phyloP scores from a whole-genome alignment of 768 basidiomycete species.

The Mycena crocata region DNA sequence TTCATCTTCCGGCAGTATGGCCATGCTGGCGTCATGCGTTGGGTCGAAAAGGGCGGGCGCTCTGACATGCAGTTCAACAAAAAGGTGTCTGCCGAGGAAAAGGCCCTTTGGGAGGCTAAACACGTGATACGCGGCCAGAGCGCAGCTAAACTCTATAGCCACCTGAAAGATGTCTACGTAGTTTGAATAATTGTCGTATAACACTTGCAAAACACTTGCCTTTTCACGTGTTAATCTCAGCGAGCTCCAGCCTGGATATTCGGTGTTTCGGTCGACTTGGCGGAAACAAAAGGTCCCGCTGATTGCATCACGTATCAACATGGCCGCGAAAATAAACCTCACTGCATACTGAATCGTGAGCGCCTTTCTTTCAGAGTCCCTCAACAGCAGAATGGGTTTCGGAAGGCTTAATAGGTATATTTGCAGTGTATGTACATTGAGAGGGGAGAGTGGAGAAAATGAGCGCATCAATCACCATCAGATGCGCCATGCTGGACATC shows the following conservation, averaged over 20 bases:
- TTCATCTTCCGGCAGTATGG: slow-evolving; percentile 1
- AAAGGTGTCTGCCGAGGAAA: not conserved
- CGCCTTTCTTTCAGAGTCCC: no score
- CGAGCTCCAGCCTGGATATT: not conserved
- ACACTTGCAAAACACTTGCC: not conserved
- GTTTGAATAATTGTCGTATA: not conserved
- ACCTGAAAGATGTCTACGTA: not conserved
- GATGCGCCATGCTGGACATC: no score
- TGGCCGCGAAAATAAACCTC: no score
- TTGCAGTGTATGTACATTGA: no score
- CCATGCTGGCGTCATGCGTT: not conserved
- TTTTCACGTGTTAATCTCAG: no score
- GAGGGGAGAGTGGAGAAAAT: no score
- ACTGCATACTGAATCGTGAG: no score
- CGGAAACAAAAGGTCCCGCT: no score
- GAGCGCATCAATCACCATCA: no score
- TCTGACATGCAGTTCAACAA: not conserved
- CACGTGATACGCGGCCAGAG: not conserved
- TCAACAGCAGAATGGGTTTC: no score
- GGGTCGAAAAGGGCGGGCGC: not conserved
- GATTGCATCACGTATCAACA: no score
- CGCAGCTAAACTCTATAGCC: not conserved
- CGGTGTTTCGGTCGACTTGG: not conserved
- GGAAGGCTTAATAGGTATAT: no score
- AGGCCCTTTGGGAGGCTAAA: not conserved